phyloP scores from a whole-genome alignment of 495 filamentous ascomycete species.

The Annulohypoxylon moriforme region DNA sequence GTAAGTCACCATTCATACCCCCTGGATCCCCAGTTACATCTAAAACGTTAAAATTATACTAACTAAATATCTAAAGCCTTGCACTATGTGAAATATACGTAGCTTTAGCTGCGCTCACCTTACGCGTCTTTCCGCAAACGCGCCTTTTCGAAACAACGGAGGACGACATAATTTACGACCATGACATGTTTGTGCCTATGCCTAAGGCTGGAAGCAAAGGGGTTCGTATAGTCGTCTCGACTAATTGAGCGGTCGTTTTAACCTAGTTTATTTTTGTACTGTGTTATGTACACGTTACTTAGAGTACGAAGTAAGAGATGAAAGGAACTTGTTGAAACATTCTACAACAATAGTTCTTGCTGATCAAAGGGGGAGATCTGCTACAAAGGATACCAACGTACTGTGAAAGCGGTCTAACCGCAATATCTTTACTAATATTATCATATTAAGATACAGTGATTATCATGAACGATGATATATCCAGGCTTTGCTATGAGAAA shows the following conservation, averaged over 20 bases:
- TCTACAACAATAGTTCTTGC: not conserved
- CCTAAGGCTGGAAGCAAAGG: slow-evolving; percentile 52
- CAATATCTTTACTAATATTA: not conserved
- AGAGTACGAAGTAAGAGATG: not conserved
- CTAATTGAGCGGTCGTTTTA: not conserved
- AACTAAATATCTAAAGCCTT: slow-evolving; percentile 36
- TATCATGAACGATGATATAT: too few species aligned
- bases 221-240: slow-evolving; percentile 34
- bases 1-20: slow-evolving; percentile 15
- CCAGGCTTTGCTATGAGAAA: too few species aligned
- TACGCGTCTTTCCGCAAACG: slow-evolving; percentile 44
- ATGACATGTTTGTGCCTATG: slow-evolving; percentile 56
- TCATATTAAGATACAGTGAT: too few species aligned
- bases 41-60: not conserved
- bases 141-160: slow-evolving; percentile 54
- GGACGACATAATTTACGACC: slow-evolving; percentile 49
- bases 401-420: not conserved
- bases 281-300: not conserved
- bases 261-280: not conserved
- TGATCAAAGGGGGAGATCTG: not conserved
- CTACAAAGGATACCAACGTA: not conserved
- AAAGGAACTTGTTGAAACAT: not conserved
- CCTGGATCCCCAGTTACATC: not conserved
- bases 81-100: slow-evolving; percentile 52
- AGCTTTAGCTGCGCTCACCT: slow-evolving; percentile 46